Base-by-base conservation (phyloP, 2,329 filamentous ascomycete species). In the Gnomoniopsis smithogilvyi region DNA sequence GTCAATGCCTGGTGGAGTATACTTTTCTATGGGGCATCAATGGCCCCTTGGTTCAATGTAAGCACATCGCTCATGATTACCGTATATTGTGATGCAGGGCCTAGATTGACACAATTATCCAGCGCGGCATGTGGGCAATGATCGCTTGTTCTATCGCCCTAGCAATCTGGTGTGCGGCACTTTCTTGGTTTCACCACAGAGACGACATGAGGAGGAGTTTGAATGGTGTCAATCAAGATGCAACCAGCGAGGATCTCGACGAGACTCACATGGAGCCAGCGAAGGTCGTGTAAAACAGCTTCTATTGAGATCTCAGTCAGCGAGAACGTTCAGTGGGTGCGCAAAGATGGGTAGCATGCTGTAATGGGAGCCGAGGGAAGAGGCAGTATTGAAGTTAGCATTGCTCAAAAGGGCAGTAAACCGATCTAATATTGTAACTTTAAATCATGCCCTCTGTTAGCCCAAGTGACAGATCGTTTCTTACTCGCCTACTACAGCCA, bases 1-100 rank as follows among this genome's bases (percentile, higher is more conserved):
- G 77, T 91, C 6, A 90, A 91, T 65, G 84, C 86, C 0, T 91
- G 87, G 87, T 91, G 88, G 88, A 84, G 80, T 61, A 83, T 91
- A 45, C 64, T 91, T 1, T 91, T 91, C 63, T 91, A 90, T 65
- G 82, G 84, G 0, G 87, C 87, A 1, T 79, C 81, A 2, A 81
- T 83, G 69, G 88, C 87, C 3, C 88, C 88, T 0, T 82, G 81
- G 74, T 90, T 90, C 62, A 84, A 71, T 43, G 82, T 84, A 69
- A 76, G 81, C 74, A 17, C 3, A 3, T 7, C n/a, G n/a, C n/a
- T n/a, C n/a, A n/a, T 33, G n/a, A 12, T n/a, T 26, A 1, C 19
- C 3, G 30, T 61, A 58, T 52, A 56, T 56, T 52, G 12, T 60
- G 1, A 4, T 54, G 62, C 54, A 12, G 55, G 14, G 15, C 19